These are phyloP conservation scores for Rhizophagus clarus DNA, from an alignment of 192 early-diverging fungal genomes.

Conservation along the genomic window DNA sequence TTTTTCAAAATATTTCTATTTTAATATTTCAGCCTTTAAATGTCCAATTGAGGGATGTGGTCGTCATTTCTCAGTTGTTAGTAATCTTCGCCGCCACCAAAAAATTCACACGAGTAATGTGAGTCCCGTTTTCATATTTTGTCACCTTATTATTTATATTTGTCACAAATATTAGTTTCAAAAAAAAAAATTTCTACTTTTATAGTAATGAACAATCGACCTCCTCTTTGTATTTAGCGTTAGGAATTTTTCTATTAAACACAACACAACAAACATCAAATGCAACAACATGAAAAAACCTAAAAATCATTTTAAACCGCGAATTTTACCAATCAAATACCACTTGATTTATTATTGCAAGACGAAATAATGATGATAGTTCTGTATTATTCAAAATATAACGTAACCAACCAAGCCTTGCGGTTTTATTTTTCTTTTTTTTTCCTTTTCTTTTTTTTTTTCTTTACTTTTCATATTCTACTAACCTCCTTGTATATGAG, in stretches of 20 bases:
- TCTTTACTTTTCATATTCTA: neutral
- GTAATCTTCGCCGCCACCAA: conserved; percentile 67
- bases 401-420: neutral
- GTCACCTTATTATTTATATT: too few relatives aligned
- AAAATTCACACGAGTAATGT: conserved; percentile 47
- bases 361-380: neutral
- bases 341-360: neutral
- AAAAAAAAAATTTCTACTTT: neutral
- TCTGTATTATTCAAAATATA: neutral
- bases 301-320: neutral
- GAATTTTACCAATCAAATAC: neutral
- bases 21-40: conserved; percentile 38
- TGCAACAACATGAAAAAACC: neutral
- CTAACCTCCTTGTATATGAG: neutral
- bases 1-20: too few relatives aligned
- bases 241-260: neutral
- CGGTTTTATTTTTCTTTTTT: neutral
- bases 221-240: neutral
- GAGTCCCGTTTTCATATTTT: neutral
- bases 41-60: conserved; percentile 63
- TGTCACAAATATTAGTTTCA: neutral
- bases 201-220: neutral
- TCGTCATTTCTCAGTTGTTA: conserved; percentile 67
- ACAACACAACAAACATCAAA: neutral
- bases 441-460: neutral